Base-by-base conservation (phyloP, 441 rosid species). In the Breynia disticha region DNA sequence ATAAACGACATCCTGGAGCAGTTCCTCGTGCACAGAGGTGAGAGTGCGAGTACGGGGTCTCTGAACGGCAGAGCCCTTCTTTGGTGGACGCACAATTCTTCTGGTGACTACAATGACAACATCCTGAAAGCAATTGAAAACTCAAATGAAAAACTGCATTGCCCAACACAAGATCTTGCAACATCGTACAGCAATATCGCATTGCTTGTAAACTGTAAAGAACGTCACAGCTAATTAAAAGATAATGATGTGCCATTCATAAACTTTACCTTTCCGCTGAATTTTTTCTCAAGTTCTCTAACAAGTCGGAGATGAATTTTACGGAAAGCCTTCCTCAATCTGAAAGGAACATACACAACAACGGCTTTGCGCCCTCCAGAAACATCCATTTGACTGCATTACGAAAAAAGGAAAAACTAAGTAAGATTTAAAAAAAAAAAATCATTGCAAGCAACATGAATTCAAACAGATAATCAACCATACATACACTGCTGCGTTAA, bases 11-110 rank as follows among this genome's bases (percentile, higher is more conserved):
- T 84, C 96, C 62, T 85, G 89, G 18, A 88, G 85, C 66, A 85
- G 71, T n/a, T 88, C 88, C 48, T 85, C 91, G 19, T 88, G 95
- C 35, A 88, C 95, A 37, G 85, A 68, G 43, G 96, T 88, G 0
- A 88, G 75, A 38, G 95, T 88, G 46, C 96, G 88, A 59, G 76
- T 54, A n/a, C 95, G 82, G 44, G 96, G 96, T 59, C 95, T 62
- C 72, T 83, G 90, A 42, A 59, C 95, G 56, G 95, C 96, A 54
- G 95, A 87, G 51, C 95, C 96, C 63, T 83, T 87, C 83, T 87
- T 87, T 4, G 96, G 96, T 11, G 94, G 96, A 62, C 88, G 76
- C 65, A 78, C 16, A 32, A 87, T 87, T 72, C 94, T 87, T 21
- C 96, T 56, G 41, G 90, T 78, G 67, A 89, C 74, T 69, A 88